Evolutionary conservation across 768 basidiomycete genomes (phyloP).

Genomic region (Podaxis sp.): DNA sequence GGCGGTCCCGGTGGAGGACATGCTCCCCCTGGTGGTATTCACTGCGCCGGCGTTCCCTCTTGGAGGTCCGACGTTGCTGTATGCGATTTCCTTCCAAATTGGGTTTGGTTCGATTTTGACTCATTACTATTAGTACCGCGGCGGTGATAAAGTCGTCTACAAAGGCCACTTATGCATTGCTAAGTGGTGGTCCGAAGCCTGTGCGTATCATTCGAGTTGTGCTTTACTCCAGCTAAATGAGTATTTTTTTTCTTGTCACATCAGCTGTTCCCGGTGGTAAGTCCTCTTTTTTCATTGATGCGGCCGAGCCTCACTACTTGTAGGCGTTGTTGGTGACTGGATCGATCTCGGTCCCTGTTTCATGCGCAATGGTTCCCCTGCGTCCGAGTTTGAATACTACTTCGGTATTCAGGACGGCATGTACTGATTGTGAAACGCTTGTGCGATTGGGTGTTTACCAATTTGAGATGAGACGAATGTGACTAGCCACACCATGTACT

Average conservation of each 20-base stretch:
- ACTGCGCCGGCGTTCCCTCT: constrained; percentile 36
- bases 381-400: background rate
- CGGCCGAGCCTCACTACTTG: background rate
- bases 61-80: constrained; percentile 37
- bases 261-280: constrained; percentile 29
- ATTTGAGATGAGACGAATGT: background rate
- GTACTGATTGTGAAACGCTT: background rate
- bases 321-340: constrained; percentile 30
- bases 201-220: constrained; percentile 15
- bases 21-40: constrained; percentile 21
- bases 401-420: background rate
- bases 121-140: constrained; percentile 31
- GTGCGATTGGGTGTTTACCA: background rate
- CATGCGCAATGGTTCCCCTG: background rate
- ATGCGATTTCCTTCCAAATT: constrained; percentile 30
- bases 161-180: constrained; percentile 50
- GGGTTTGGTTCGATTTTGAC: background rate
- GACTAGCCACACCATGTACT: background rate
- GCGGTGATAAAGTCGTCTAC: constrained; percentile 28
- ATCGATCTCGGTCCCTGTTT: constrained; percentile 27
- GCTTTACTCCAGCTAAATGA: background rate
- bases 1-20: constrained; percentile 8
- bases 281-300: background rate
- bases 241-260: background rate
- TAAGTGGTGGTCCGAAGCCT: constrained; percentile 41